Evolutionary conservation across 1,284 basidiomycete genomes (phyloP).

Genomic region (Hortiboletus rubellus): DNA sequence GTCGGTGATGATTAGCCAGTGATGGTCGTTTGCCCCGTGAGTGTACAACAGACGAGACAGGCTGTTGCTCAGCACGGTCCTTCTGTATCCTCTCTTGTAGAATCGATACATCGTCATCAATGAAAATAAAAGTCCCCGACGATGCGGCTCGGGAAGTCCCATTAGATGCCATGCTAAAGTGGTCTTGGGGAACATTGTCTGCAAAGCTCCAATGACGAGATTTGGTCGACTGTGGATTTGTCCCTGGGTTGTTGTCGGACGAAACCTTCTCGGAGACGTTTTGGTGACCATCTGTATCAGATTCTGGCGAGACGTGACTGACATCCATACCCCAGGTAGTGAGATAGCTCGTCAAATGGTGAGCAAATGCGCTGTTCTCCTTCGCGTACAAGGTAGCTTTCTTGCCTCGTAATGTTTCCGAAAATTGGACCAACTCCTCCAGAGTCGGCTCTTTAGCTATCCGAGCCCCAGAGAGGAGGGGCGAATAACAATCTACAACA

Average conservation of each 20-base stretch:
- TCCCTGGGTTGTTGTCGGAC: conserved; percentile 12
- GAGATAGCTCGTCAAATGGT: conserved; percentile 87
- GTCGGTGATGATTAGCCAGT: conserved; percentile 64
- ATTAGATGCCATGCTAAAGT: conserved; percentile 14
- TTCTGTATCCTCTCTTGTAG: conserved; percentile 70
- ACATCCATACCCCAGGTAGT: conserved; percentile 95
- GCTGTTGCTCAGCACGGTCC: conserved; percentile 55
- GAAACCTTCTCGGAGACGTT: conserved; percentile 17
- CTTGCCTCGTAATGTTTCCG: conserved; percentile 78
- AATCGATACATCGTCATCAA: conserved; percentile 84
- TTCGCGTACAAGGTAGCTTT: conserved; percentile 82
- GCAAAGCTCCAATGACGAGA: conserved; percentile 25
- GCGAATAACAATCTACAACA: conserved; percentile 45
- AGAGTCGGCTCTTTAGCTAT: conserved; percentile 72
- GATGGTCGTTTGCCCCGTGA: conserved; percentile 69
- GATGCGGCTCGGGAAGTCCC: conserved; percentile 26
- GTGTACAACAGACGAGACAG: conserved; percentile 44
- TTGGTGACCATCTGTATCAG: conserved; percentile 44
- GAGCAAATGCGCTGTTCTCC: conserved; percentile 81
- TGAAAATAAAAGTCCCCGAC: conserved; percentile 67
- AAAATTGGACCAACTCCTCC: conserved; percentile 74
- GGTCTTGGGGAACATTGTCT: conserved; percentile 24
- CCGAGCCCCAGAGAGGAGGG: conserved; percentile 45
- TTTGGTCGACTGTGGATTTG: conserved; percentile 16
- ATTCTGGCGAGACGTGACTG: conserved; percentile 72